Base-by-base conservation (phyloP, 2,329 filamentous ascomycete genomes). In the Camptophora hylomeconis region DNA sequence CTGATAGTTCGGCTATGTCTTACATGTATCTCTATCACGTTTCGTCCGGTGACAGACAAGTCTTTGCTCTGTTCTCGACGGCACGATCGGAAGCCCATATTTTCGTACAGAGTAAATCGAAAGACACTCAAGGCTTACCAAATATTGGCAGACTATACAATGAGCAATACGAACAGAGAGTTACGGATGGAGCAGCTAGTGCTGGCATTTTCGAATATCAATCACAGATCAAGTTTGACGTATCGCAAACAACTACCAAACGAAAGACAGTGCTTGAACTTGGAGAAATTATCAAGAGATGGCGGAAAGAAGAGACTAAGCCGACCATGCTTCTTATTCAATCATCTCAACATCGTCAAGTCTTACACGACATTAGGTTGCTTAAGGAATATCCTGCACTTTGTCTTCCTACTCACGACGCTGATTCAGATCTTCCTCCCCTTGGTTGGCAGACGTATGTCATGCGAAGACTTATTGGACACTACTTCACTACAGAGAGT, bases 11-110 rank as follows among this genome's bases (percentile, higher is more conserved):
- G n/a, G 65, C 72, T 1, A 65, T 95, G 50, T 76, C 75, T 12
- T 98, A 92, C 49, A 66, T 95, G 30, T 94, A 89, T 48, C 63
- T 98, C 16, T 94, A 93, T 33, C 89, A 99, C 54, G 79, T 98
- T 47, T 76, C 78, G 24, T 76, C 84, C 8, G 84, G 86, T 3
- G 87, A 98, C 33, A 72, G 83, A 19, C 86, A 98, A 47, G 77
- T 98, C 28, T 95, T 94, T 51, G 86, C 83, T 1, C 53, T 98
- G 4, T 93, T 98, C 54, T 95, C 87, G 0, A 87, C 83, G 0
- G 72, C 72, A 0, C 77, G 70, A 39, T 68, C 75, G 8, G 75
- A 89, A 45, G 89, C 86, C 0, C 73, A 93, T 45, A 72, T 99
- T 28, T 67, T 95, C 28, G 78, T 94, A n/a, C 66, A 93, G 20